A percentile compares a stretch with the other conserved stretches of the same genome.
Evolutionary conservation across 2,329 filamentous ascomycete species (phyloP).

Genomic region (Zymoseptoria brevis): DNA sequence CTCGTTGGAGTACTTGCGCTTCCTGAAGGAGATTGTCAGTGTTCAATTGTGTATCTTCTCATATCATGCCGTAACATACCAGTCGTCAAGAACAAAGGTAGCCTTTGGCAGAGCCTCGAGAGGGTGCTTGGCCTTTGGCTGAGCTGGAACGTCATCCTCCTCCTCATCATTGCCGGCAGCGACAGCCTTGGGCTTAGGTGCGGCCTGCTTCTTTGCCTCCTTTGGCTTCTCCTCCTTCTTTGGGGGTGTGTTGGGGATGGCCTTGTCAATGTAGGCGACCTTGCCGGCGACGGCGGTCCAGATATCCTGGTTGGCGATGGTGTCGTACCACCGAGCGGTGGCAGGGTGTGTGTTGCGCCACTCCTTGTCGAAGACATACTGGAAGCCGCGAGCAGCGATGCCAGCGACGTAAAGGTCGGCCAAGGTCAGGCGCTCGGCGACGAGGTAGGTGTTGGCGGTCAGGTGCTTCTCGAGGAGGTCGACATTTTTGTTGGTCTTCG

Average conservation of each 20-base stretch:
- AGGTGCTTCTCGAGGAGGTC: conserved; percentile 79
- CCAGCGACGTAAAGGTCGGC: conserved; percentile 81
- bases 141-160: conserved; percentile 51
- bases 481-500: conserved; percentile 60
- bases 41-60: not conserved
- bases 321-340: conserved; percentile 88
- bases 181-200: conserved; percentile 46
- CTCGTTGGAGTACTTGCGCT: conserved; percentile 97
- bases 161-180: conserved; percentile 51
- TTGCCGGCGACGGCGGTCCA: conserved; percentile 72
- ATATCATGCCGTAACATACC: conserved; percentile 35
- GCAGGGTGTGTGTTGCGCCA: conserved; percentile 80
- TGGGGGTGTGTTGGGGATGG: conserved; percentile 64
- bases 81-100: conserved; percentile 82
- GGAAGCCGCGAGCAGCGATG: conserved; percentile 78
- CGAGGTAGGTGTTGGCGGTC: conserved; percentile 87
- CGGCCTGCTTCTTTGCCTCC: conserved; percentile 46
- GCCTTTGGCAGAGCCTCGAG: conserved; percentile 75
- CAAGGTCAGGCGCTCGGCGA: conserved; percentile 93
- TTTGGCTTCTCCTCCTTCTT: conserved; percentile 57
- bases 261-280: conserved; percentile 72
- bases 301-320: conserved; percentile 84
- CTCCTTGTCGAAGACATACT: conserved; percentile 87
- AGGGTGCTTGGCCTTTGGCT: conserved; percentile 94
- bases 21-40: conserved; percentile 34